Evolutionary conservation across 176 grass and related monocot genomes (phyloP).

Genomic region (Triticum aestivum): IWGSC_CS_RefSeq_v2.1 NC_057803.1:546955982-546956481

Average conservation of each 20-base stretch:
- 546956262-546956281: conserved; percentile 34
- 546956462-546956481: neutral
- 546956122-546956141: conserved; percentile 65
- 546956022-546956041: conserved; percentile 50
- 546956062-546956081: conserved; percentile 86
- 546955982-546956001: neutral
- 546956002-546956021: conserved; percentile 10
- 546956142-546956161: conserved; percentile 59
- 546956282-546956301: neutral
- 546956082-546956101: conserved; percentile 59
- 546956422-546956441: neutral
- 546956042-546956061: conserved; percentile 68
- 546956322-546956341: conserved; percentile 12
- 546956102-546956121: conserved; percentile 59
- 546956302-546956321: neutral
- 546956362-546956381: neutral
- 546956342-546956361: neutral
- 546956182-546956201: conserved; percentile 25
- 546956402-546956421: neutral
- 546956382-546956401: neutral
- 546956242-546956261: conserved; percentile 55
- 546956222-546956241: conserved; percentile 50
- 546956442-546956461: neutral
- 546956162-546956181: neutral
- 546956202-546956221: conserved; percentile 66